phyloP scores from a whole-genome alignment of 148 eudicot genomes.

The Silene uniflora region DNA sequence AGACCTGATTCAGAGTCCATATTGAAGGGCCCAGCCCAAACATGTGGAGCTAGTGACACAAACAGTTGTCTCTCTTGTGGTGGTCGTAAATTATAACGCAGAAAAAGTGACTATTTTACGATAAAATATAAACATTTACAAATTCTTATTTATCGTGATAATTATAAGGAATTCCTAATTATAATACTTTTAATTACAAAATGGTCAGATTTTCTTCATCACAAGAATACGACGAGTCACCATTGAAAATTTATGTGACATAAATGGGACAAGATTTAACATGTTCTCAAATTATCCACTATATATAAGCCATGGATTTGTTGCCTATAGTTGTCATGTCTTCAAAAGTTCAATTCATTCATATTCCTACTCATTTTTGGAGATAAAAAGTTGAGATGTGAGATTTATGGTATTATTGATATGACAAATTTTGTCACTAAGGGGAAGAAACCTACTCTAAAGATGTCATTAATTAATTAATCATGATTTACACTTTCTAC shows the following conservation, averaged over 20 bases:
- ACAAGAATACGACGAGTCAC: no score
- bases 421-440: background rate
- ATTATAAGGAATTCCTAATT: no score
- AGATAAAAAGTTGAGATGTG: background rate
- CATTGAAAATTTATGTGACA: no score
- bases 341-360: background rate
- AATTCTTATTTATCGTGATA: no score
- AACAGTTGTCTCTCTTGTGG: no score
- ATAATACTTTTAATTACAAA: no score
- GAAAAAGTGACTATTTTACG: no score
- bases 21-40: background rate
- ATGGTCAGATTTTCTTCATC: no score
- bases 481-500: no score
- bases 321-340: background rate
- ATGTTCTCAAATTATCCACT: background rate
- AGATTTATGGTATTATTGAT: background rate
- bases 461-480: no score
- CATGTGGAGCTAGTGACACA: background rate
- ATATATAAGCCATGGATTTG: background rate
- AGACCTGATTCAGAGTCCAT: background rate
- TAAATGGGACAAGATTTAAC: background rate
- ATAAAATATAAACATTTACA: no score
- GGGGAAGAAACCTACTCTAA: background rate
- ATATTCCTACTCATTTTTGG: background rate
- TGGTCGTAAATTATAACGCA: no score